These are phyloP conservation scores for Fusarium sp. DNA, from an alignment of 2,329 filamentous ascomycete species.

Conservation along the genomic window DNA sequence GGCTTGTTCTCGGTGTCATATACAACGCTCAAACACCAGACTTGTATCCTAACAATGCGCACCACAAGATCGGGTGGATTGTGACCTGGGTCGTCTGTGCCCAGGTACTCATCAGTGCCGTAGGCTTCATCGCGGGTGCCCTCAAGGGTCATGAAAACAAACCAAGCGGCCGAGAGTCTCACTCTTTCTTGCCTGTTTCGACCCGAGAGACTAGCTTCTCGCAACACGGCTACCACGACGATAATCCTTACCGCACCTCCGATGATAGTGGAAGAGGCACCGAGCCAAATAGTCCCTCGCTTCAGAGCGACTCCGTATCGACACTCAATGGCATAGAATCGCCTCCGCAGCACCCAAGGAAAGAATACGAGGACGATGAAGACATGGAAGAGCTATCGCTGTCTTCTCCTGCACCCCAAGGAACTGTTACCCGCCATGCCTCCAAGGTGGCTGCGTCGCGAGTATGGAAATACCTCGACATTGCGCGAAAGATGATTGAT, in stretches of 20 bases:
- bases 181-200: conserved; percentile 71
- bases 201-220: conserved; percentile 47
- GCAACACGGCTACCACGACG: conserved; percentile 62
- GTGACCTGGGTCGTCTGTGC: conserved; percentile 76
- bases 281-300: conserved; percentile 73
- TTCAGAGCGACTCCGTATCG: conserved; percentile 73
- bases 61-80: conserved; percentile 89
- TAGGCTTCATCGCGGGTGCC: conserved; percentile 65
- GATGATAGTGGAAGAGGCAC: conserved; percentile 81
- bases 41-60: conserved; percentile 87
- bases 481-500: conserved; percentile 76
- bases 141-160: neutral
- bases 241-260: conserved; percentile 66
- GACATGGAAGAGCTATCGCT: conserved; percentile 49
- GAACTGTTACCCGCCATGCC: conserved; percentile 64
- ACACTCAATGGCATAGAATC: conserved; percentile 59
- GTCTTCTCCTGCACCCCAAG: conserved; percentile 54
- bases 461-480: conserved; percentile 66
- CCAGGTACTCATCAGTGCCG: conserved; percentile 75
- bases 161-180: conserved; percentile 35
- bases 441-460: conserved; percentile 66
- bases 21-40: conserved; percentile 88
- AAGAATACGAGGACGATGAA: conserved; percentile 63
- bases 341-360: conserved; percentile 53
- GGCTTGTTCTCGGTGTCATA: conserved; percentile 71